These are phyloP conservation scores for Solanum megistacrolobum DNA, from an alignment of 257 asterid species.

Conservation along the genomic window DNA sequence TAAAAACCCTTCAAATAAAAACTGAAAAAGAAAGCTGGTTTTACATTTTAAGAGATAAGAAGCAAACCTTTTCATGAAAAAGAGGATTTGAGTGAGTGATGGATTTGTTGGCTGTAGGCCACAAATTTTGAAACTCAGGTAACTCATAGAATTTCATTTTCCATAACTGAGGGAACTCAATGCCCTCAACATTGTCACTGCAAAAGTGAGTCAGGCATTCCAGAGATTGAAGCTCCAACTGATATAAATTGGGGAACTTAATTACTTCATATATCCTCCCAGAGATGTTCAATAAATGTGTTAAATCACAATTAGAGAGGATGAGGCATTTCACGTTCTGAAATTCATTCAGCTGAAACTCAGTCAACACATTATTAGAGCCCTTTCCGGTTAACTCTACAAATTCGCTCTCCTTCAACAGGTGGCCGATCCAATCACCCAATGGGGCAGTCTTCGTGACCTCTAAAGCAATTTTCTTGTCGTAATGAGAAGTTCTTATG, in stretches of 20 bases:
- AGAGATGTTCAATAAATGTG: neutral
- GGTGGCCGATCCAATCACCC: neutral
- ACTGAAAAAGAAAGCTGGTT: too few relatives aligned
- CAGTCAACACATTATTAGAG: neutral
- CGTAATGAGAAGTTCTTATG: too few relatives aligned
- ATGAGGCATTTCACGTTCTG: fast-evolving
- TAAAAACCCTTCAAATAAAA: too few relatives aligned
- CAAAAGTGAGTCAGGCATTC: too few relatives aligned
- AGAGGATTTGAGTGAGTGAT: too few relatives aligned
- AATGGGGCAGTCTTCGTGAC: neutral
- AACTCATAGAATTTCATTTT: fast-evolving
- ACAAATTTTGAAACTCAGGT: too few relatives aligned
- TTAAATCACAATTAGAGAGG: fast-evolving
- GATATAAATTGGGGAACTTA: too few relatives aligned
- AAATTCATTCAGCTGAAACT: neutral
- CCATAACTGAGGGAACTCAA: too few relatives aligned
- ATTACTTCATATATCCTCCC: neutral
- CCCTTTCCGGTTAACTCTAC: fast-evolving
- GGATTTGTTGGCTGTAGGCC: neutral
- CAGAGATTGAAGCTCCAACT: fast-evolving
- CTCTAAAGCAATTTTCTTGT: fast-evolving
- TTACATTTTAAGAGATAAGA: too few relatives aligned
- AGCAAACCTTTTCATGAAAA: too few relatives aligned
- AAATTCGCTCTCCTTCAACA: neutral
- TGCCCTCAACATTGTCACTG: too few relatives aligned